These are phyloP conservation scores for Rhododendron ferrugineum DNA, from an alignment of 148 eudicot genomes.

Conservation along the genomic window DNA sequence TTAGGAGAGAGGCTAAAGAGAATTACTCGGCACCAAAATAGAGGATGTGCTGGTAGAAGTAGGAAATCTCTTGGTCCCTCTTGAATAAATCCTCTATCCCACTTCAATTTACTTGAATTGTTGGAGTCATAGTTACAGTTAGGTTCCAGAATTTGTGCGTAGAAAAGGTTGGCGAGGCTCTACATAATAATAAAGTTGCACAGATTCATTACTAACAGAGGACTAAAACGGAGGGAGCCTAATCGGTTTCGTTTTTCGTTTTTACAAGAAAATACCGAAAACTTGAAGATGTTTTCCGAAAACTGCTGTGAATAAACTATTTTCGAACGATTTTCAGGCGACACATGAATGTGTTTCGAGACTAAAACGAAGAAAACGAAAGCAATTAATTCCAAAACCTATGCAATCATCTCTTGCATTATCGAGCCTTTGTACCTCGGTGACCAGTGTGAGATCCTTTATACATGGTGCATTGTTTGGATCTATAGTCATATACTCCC, in stretches of 20 bases:
- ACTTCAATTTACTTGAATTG: constrained; percentile 1
- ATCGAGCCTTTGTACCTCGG: no score
- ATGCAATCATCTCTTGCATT: no score
- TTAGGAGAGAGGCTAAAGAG: neutral
- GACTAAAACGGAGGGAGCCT: no score
- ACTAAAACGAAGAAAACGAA: no score
- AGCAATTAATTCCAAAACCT: no score
- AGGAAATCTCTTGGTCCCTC: constrained; percentile 7
- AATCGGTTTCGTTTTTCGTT: neutral
- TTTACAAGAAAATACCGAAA: neutral
- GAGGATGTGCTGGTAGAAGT: neutral
- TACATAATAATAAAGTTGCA: constrained; percentile 5
- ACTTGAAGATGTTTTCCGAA: neutral
- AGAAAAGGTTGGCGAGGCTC: constrained; percentile 18
- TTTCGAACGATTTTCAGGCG: no score
- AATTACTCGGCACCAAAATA: constrained; percentile 37
- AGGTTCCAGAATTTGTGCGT: constrained; percentile 26
- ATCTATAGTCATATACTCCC: constrained; percentile 6
- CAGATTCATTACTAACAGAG: neutral
- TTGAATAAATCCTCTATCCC: constrained; percentile 1
- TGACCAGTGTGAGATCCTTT: neutral
- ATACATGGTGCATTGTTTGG: constrained; percentile 10
- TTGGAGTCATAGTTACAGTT: constrained; percentile 8
- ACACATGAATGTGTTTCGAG: neutral
- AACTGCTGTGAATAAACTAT: no score